Evolutionary conservation across 257 asterid species (phyloP).

Genomic region (Leptodermis oblonga): DNA sequence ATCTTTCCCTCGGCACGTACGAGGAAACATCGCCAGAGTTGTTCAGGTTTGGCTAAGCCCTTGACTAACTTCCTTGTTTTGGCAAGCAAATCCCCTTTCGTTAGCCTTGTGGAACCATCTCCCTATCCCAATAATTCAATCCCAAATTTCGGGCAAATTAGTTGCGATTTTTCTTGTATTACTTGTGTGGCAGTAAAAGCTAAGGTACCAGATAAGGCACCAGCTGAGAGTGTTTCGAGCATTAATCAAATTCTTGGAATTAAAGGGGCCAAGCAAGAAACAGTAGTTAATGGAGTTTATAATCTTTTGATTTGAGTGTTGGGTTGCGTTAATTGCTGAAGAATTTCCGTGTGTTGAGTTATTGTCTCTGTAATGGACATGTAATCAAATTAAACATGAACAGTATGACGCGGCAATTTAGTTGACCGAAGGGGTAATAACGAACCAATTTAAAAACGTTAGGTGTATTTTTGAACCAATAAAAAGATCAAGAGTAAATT

Average conservation of each 20-base stretch:
- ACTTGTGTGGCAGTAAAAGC: constrained; percentile 31
- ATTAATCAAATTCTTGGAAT: constrained; percentile 54
- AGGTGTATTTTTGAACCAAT: too few species aligned
- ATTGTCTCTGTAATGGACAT: too few species aligned
- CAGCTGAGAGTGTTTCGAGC: constrained; percentile 36
- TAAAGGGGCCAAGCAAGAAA: constrained; percentile 53
- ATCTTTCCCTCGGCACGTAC: constrained; percentile 66
- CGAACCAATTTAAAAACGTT: too few species aligned
- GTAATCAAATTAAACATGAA: too few species aligned
- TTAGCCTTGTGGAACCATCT: constrained; percentile 14
- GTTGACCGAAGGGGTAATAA: too few species aligned
- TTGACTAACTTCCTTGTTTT: constrained; percentile 82
- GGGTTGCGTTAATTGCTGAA: not conserved
- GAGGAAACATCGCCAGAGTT: constrained; percentile 80
- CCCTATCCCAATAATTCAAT: not conserved
- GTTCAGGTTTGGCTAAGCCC: constrained; percentile 82
- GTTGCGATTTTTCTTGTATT: not conserved
- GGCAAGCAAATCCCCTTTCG: constrained; percentile 73
- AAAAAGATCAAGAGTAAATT: too few species aligned
- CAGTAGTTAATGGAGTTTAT: constrained; percentile 20
- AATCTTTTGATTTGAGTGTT: too few species aligned
- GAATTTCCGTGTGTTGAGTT: too few species aligned
- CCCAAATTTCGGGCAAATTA: not conserved
- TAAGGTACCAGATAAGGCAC: constrained; percentile 41
- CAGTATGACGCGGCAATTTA: too few species aligned